Evolutionary conservation across 495 filamentous ascomycete species (phyloP).

Genomic region (Aspergillus funiculosus): DNA sequence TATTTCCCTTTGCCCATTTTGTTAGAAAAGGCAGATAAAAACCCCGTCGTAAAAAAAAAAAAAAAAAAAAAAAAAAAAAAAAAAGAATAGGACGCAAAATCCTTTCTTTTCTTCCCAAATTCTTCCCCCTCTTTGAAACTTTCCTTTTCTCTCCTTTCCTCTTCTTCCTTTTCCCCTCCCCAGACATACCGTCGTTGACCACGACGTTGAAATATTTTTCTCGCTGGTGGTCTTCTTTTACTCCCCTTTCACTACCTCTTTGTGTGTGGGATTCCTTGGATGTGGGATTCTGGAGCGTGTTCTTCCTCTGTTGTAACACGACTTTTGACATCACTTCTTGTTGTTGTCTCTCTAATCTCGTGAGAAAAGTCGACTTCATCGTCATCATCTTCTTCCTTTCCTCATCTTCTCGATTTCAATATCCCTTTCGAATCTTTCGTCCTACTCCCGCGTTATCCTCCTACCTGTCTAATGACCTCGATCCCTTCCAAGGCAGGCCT

Average conservation of each 20-base stretch:
- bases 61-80: constrained; percentile 15
- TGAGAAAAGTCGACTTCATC: too few relatives aligned
- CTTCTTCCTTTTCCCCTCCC: constrained; percentile 12
- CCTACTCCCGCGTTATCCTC: constrained; percentile 7
- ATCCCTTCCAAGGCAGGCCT: constrained; percentile 45
- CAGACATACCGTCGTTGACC: constrained; percentile 23
- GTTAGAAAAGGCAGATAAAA: constrained; percentile 18
- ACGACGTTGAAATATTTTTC: constrained; percentile 19
- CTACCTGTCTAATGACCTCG: constrained; percentile 48
- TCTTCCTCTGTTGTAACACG: constrained; percentile 18
- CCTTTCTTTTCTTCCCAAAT: constrained; percentile 18
- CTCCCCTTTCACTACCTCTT: constrained; percentile 14
- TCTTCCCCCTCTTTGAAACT: constrained; percentile 8
- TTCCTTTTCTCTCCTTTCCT: constrained; percentile 7
- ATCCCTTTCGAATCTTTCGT: constrained; percentile 3
- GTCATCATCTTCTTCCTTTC: constrained; percentile 1
- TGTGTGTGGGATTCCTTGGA: constrained; percentile 24
- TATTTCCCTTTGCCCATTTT: constrained; percentile 4
- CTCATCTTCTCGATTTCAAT: constrained; percentile 2
- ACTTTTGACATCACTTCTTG: constrained; percentile 14
- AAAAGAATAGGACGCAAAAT: constrained; percentile 19
- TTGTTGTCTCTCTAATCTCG: too few relatives aligned
- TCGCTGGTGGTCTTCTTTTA: constrained; percentile 19
- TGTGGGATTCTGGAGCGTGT: constrained; percentile 22
- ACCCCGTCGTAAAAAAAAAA: constrained; percentile 13